Percentiles rank a stretch among this genome's conserved stretches.
Evolutionary conservation across 176 grass and related monocot species (phyloP).

Genomic region (Dactylis glomerata): DNA sequence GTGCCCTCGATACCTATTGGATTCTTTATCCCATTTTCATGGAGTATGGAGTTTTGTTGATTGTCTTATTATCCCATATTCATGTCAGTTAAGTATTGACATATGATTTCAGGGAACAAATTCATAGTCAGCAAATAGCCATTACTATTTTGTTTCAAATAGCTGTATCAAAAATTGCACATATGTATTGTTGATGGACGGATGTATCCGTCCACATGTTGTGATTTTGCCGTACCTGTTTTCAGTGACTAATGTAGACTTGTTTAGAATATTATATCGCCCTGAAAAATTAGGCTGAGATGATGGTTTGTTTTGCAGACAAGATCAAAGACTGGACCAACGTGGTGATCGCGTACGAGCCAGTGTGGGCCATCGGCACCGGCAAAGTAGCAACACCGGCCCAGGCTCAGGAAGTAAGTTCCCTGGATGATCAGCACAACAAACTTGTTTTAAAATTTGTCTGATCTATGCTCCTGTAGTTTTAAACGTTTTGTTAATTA

Average conservation of each 20-base stretch:
- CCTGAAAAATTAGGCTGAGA: neutral
- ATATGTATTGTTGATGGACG: neutral
- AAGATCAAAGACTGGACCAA: slow-evolving; percentile 81
- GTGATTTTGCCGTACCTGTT: neutral
- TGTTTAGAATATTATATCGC: neutral
- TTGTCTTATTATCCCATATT: neutral
- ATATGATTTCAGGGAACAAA: neutral
- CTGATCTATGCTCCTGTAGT: neutral
- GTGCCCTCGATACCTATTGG: too few species aligned
- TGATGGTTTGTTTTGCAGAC: slow-evolving; percentile 52
- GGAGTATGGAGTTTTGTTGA: too few species aligned
- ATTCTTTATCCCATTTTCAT: too few species aligned
- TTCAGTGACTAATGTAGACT: neutral
- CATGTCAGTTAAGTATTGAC: neutral
- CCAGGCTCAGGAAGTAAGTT: slow-evolving; percentile 97
- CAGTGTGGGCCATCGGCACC: slow-evolving; percentile 99
- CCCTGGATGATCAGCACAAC: neutral
- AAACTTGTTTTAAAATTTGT: neutral
- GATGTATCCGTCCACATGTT: neutral
- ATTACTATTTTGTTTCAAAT: neutral
- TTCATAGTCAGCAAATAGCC: neutral
- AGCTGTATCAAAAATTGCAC: neutral
- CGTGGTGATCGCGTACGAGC: slow-evolving; percentile 90
- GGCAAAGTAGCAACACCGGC: slow-evolving; percentile 90
- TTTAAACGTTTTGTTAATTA: neutral